Percentiles rank a stretch among this genome's conserved stretches.
Evolutionary conservation across 352 stramenopile genomes (phyloP).

Genomic region (Globisporangium lucens): DNA sequence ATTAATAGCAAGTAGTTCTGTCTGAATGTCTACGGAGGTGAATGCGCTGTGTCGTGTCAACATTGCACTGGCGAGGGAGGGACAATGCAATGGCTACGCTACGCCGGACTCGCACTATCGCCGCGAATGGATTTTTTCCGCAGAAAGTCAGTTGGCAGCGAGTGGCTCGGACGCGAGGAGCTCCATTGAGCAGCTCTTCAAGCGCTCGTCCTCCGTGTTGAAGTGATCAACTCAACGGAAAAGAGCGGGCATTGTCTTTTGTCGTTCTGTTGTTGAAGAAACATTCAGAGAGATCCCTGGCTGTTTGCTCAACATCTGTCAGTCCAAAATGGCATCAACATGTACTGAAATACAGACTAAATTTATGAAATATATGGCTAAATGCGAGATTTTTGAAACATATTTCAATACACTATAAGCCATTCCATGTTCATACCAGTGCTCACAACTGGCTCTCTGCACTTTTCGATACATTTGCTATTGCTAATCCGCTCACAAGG

Average conservation of each 20-base stretch:
- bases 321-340: not conserved
- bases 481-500: not conserved
- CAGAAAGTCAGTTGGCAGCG: not conserved
- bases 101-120: not conserved
- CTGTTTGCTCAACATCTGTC: not conserved
- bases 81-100: not conserved
- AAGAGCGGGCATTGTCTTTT: not conserved
- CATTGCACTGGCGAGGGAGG: not conserved
- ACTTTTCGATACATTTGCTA: too few relatives aligned
- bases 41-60: not conserved
- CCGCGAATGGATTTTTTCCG: not conserved
- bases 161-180: not conserved
- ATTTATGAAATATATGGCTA: too few relatives aligned
- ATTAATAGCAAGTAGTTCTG: too few relatives aligned
- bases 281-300: not conserved
- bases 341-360: not conserved
- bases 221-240: not conserved
- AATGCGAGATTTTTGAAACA: too few relatives aligned
- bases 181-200: not conserved
- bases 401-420: too few relatives aligned
- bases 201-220: not conserved
- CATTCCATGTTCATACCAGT: too few relatives aligned
- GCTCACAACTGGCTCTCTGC: too few relatives aligned
- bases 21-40: too few relatives aligned
- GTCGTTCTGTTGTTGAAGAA: not conserved